Base-by-base conservation (phyloP, 306 rosid species). In the Leucaena leucocephala region DNA sequence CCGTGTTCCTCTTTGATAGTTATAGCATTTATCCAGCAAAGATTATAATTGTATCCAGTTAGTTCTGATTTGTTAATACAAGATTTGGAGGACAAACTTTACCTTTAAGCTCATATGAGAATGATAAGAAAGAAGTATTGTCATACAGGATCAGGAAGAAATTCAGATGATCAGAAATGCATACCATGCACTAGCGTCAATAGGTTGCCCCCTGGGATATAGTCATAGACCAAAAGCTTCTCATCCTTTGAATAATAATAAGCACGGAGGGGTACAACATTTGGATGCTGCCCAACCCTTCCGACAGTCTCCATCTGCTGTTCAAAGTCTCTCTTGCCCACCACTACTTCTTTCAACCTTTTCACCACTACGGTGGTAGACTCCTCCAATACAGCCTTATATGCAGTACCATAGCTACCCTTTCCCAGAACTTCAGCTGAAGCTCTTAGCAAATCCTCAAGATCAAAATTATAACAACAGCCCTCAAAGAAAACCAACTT, bases 231-330 rank as follows among this genome's bases (percentile, higher is more conserved):
- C 64, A 92, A 78, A 75, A 92, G 97, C 82, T 92, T 92, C 85
- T 92, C 97, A n/a, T 92, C 97, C 76, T 92, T 92, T 14, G 97
- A 92, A 85, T 92, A 92, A 78, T 92, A 92, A 87, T 92, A 92
- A 64, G 97, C 97, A 3, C 97, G 93, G 59, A 92, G 97, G 3
- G 94, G 94, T 78, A 88, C 82, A 34, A 88, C 89, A 16, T 90
- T 90, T 66, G 88, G 22, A 80, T 92, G 94, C 66, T 86, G 97
- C 52, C 90, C 94, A 69, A 92, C 93, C 76, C 91, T 86, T 83
- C 97, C 97, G 62, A 90, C 85, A 49, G 81, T 69, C 78, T 92
- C 93, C 95, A 92, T 92, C 83, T 92, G 93, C 78, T 92, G 97
- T 78, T 92, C 97, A 82, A 90, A 89, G 52, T 90, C 94, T 84